phyloP scores from a whole-genome alignment of 441 rosid genomes.

The Gossypium davidsonii region DNA sequence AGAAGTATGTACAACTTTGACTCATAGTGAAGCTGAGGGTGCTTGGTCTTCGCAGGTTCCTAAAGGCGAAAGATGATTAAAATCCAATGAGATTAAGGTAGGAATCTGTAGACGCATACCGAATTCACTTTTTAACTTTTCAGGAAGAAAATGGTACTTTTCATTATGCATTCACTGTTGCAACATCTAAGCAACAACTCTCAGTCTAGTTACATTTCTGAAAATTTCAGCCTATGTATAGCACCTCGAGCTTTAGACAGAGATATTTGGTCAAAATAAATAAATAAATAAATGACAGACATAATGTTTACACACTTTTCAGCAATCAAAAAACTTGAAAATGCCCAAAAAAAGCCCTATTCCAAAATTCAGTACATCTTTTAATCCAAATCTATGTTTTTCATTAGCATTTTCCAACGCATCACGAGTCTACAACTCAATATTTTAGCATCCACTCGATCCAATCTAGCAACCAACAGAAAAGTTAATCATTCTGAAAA shows the following conservation, averaged over 20 bases:
- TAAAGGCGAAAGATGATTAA: conserved; percentile 14
- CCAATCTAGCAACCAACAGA: neutral
- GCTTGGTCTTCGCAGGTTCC: conserved; percentile 74
- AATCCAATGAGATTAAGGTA: neutral
- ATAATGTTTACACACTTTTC: neutral
- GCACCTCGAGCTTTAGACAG: neutral
- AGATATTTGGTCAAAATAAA: neutral
- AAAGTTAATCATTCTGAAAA: neutral
- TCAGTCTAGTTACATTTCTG: neutral
- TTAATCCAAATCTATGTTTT: neutral
- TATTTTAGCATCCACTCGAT: neutral
- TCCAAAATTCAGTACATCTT: neutral
- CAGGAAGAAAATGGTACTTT: neutral
- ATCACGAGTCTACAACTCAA: neutral
- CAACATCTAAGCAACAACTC: neutral
- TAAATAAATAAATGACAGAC: neutral
- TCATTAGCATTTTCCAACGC: neutral
- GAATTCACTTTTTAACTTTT: neutral
- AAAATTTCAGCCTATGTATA: neutral
- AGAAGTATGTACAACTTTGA: conserved; percentile 70
- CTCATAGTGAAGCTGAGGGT: conserved; percentile 73
- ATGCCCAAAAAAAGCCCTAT: neutral
- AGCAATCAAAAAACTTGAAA: neutral
- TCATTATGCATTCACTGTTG: neutral
- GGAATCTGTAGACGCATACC: neutral